Conservation (phyloP, 768 basidiomycete genomes). For the Cubamyces lactineus region DNA sequence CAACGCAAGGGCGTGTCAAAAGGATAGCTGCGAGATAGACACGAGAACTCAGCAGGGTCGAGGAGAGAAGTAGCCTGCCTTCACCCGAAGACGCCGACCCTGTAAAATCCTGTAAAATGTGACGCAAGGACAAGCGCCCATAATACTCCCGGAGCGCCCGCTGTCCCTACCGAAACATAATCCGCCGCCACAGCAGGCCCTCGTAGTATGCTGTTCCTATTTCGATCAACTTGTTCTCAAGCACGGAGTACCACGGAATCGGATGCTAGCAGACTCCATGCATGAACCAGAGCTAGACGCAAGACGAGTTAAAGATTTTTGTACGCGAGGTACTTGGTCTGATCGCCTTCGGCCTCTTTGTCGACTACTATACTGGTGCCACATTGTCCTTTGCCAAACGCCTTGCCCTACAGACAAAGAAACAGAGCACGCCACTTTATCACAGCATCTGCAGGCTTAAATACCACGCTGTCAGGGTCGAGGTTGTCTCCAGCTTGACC, state of each 20-base stretch:
- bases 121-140: conserved; percentile 5
- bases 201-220: too few relatives aligned
- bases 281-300: too few relatives aligned
- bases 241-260: too few relatives aligned
- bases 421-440: not conserved
- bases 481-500: not conserved
- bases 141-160: not conserved
- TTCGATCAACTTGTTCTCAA: too few relatives aligned
- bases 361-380: too few relatives aligned
- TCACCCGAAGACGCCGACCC: not conserved
- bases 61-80: not conserved
- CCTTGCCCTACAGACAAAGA: not conserved
- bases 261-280: too few relatives aligned
- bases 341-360: too few relatives aligned
- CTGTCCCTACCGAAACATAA: too few relatives aligned
- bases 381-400: too few relatives aligned
- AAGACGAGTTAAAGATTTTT: too few relatives aligned
- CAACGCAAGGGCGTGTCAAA: not conserved
- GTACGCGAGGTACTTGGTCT: too few relatives aligned
- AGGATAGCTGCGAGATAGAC: not conserved
- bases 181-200: too few relatives aligned
- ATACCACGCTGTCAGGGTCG: not conserved
- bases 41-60: not conserved
- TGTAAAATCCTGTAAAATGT: conserved; percentile 1
- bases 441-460: not conserved